Evolutionary conservation across 2,329 filamentous ascomycete species (phyloP).

Genomic region (Nemania sp.): DNA sequence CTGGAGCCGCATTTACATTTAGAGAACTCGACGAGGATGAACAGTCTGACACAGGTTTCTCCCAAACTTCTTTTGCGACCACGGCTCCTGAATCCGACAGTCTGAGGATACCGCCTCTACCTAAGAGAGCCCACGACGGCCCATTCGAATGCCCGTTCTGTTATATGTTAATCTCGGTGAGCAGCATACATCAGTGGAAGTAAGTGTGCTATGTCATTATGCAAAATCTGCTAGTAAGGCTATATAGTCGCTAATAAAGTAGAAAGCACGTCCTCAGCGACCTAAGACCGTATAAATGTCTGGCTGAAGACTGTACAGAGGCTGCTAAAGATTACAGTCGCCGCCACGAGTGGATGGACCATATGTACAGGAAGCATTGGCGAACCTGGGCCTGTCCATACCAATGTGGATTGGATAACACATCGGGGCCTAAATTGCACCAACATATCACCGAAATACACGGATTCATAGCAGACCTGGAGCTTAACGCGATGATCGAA

Average conservation of each 20-base stretch:
- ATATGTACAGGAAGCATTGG: conserved; percentile 34
- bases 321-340: conserved; percentile 24
- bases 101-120: conserved; percentile 31
- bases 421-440: conserved; percentile 1
- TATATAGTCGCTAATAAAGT: neutral
- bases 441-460: neutral
- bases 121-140: conserved; percentile 28
- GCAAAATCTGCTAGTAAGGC: neutral
- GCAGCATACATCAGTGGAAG: conserved; percentile 38
- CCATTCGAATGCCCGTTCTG: conserved; percentile 48
- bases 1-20: neutral
- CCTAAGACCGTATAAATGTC: conserved; percentile 44
- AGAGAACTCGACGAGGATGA: conserved; percentile 28
- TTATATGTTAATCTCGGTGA: conserved; percentile 40
- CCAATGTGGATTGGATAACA: conserved; percentile 16
- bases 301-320: conserved; percentile 34
- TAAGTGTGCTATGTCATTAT: conserved; percentile 19
- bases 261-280: conserved; percentile 45
- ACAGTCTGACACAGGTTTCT: conserved; percentile 29
- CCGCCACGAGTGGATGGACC: conserved; percentile 31
- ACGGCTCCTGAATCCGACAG: conserved; percentile 25
- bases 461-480: conserved; percentile 4
- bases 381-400: conserved; percentile 31
- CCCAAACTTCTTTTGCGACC: conserved; percentile 39
- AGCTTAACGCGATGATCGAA: conserved; percentile 3